Evolutionary conservation across 768 basidiomycete species (phyloP), one percentile per base, ranked within the genome.

Genomic region (Naematelia encephala): DNA sequence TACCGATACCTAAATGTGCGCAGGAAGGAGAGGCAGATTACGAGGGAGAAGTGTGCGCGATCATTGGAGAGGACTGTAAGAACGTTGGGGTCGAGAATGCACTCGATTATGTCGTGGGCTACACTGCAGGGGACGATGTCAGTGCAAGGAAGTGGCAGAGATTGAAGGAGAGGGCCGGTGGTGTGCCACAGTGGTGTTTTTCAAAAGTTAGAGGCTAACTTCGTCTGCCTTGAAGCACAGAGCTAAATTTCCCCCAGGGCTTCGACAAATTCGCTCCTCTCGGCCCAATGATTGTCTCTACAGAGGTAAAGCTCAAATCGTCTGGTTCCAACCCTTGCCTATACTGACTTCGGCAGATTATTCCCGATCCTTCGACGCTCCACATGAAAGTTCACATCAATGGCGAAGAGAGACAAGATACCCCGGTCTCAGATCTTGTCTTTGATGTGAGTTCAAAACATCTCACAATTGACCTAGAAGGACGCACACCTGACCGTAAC

Each of bases 31-130:
- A 63, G 48, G 42, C 54, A 26, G 72, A 75, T 49, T 75, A 70
- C 57, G 73, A 77, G 60, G 51, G 54, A 5, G 73, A 74, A 48
- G 28, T 72, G 1, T 65, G 42, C 34, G 83, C 91, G 63, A 86
- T 91, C 58, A 87, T 92, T 51, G 89, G 89, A 34, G 70, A 85
- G 1, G 71, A 85, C 1, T 86, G 86, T 16, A 89, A 86, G 79
- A 77, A 91, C 69, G 88, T 91, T 22, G 82, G 84, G 0, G 86
- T 87, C 68, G 84, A 80, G 2, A 84, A 91, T 3, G 90, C 90
- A 0, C 80, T 90, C 30, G 85, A 90, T 73, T 90, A 90, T 63
- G 87, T 92, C 21, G 82, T 91, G 0, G 90, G 84, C 0, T 92
- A 55, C 30, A 67, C 60, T 23, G 49, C 51, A 13, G 65, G 51